Base-by-base conservation (phyloP, 495 filamentous ascomycete species). In the Aspergillus sparsus region DNA sequence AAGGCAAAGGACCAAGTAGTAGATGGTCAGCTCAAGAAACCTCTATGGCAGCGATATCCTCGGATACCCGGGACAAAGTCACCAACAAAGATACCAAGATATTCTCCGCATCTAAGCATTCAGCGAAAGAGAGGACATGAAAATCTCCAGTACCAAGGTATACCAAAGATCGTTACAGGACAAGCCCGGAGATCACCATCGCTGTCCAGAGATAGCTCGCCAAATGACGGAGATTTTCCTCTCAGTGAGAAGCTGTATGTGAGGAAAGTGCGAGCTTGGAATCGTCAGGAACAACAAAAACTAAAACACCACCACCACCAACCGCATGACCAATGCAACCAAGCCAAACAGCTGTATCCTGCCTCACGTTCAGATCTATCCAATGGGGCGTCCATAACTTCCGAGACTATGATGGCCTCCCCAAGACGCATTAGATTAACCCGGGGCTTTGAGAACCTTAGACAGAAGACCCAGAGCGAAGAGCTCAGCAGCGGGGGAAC, bases 391-490 rank as follows among this genome's bases (percentile, higher is more conserved):
- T 11, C 13, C 11, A 21, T 15, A 47, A 9, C 6, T 11, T 10
- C 46, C 7, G 16, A 3, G 31, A 41, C 2, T 41, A 36, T 32
- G 37, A 60, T 60, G 58, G 32, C 32, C 6, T 39, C 50, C 4
- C 58, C 58, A 2, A 53, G 13, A 34, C 57, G 57, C 36, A n/a
- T 60, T 18, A 53, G 50, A 32, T 32, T 54, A 50, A 60, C 58
- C 6, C 35, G 35, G 41, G 50, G 41, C 9, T 54, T 53, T 34
- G 50, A 54, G 41, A 46, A 60, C 41, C 58, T 60, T 9, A 60
- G 15, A 21, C n/a, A 21, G 35, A 34, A 42, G 2, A 16, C 49
- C 7, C 37, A 53, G n/a, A 47, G 9, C 6, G 18, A 47, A 0
- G 16, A 9, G 9, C 5, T 18, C 4, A 10, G 0, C 6, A 47